phyloP scores from a whole-genome alignment of 164 flowering plant species.

The Pachysandra terminalis region DNA sequence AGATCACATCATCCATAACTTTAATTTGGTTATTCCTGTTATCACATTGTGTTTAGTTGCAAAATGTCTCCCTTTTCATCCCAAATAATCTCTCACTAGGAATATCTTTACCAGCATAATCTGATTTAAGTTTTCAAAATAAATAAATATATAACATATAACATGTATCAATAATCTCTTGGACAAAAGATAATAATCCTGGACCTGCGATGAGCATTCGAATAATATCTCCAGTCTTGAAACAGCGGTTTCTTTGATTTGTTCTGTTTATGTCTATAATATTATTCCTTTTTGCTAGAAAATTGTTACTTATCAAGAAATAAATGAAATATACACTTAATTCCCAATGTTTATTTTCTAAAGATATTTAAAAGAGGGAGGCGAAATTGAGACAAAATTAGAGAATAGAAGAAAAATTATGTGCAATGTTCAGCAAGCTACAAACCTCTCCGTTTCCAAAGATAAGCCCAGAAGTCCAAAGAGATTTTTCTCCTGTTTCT shows the following conservation, averaged over 20 bases:
- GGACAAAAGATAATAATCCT: background rate
- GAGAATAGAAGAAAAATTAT: conserved; percentile 1
- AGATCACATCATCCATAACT: too few species aligned
- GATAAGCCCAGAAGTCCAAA: conserved; percentile 93
- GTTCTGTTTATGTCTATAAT: too few species aligned
- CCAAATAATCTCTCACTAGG: background rate
- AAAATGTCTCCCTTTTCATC: too few species aligned
- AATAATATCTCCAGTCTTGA: background rate
- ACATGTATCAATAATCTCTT: background rate
- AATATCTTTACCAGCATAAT: background rate
- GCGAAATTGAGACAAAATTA: background rate
- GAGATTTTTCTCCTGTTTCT: conserved; percentile 41
- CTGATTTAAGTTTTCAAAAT: too few species aligned
- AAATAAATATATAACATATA: too few species aligned
- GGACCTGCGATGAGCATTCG: background rate
- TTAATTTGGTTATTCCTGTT: too few species aligned
- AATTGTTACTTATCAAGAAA: background rate
- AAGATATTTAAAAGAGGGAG: too few species aligned
- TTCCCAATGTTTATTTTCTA: too few species aligned
- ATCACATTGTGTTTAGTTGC: too few species aligned
- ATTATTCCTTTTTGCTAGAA: background rate
- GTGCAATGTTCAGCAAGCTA: background rate
- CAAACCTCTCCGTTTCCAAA: conserved; percentile 87
- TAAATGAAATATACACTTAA: too few species aligned
- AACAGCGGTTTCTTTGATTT: background rate